Evolutionary conservation across 768 basidiomycete genomes (phyloP).

Genomic region (Boletus subparvulus): DNA sequence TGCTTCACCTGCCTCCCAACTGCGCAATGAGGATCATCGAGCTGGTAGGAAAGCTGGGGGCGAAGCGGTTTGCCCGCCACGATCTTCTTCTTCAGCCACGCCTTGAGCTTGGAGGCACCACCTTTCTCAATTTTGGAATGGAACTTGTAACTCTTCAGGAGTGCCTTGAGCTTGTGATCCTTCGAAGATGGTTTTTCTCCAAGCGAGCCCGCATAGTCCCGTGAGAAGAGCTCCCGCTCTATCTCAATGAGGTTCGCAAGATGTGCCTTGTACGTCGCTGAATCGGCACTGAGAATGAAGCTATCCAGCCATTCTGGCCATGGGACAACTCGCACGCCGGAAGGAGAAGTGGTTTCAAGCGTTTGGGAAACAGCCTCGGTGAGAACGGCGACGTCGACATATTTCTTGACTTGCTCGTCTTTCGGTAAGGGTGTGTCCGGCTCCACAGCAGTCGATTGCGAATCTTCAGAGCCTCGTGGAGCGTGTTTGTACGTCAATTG

Average conservation of each 20-base stretch:
- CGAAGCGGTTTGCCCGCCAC: constrained; percentile 37
- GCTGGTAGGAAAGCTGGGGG: constrained; percentile 41
- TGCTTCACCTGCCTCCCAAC: constrained; percentile 39
- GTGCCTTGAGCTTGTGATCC: constrained; percentile 42
- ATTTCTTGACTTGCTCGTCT: constrained; percentile 16
- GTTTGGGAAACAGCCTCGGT: constrained; percentile 18
- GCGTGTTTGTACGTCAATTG: constrained; percentile 33
- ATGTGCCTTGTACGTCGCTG: constrained; percentile 36
- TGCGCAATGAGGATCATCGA: constrained; percentile 40
- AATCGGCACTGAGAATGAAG: constrained; percentile 36
- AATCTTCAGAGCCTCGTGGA: constrained; percentile 66
- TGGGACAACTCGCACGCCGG: constrained; percentile 31
- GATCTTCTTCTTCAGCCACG: constrained; percentile 66
- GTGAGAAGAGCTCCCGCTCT: constrained; percentile 33
- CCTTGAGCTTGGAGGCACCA: constrained; percentile 52
- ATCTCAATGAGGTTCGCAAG: constrained; percentile 37
- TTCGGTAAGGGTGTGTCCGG: constrained; percentile 14
- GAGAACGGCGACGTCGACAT: constrained; percentile 19
- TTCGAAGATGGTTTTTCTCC: constrained; percentile 29
- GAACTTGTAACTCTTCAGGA: constrained; percentile 44
- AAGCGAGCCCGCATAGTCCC: constrained; percentile 16
- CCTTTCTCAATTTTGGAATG: constrained; percentile 31
- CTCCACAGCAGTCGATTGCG: constrained; percentile 53
- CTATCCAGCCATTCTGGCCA: constrained; percentile 44
- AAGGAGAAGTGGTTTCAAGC: constrained; percentile 19